Percentiles rank a stretch among this genome's conserved stretches.
These are phyloP conservation scores for Somion occarium DNA, from an alignment of 1,284 basidiomycete species.

Conservation along the genomic window DNA sequence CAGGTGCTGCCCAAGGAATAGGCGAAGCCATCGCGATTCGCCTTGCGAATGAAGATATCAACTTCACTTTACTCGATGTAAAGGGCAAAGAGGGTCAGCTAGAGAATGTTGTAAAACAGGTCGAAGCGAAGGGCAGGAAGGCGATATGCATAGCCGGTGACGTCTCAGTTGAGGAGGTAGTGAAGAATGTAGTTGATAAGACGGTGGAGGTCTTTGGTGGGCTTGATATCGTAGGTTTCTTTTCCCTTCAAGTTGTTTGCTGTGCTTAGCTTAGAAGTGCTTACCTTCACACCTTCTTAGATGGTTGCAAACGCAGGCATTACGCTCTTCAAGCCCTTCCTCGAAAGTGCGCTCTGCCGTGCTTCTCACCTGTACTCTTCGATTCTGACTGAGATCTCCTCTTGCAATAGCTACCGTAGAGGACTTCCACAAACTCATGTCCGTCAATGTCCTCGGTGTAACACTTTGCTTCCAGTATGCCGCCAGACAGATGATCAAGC, in stretches of 20 bases:
- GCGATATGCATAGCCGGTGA: conserved; percentile 28
- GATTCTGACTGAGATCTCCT: background rate
- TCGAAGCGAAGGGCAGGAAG: conserved; percentile 26
- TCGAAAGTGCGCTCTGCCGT: conserved; percentile 13
- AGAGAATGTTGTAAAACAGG: conserved; percentile 25
- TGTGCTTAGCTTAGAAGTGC: no score
- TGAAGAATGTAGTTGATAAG: conserved; percentile 29
- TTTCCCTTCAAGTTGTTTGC: background rate
- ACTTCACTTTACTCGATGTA: conserved; percentile 36
- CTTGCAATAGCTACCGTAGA: conserved; percentile 11
- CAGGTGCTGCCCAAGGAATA: conserved; percentile 36
- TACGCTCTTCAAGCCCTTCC: conserved; percentile 13
- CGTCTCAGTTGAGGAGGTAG: conserved; percentile 33
- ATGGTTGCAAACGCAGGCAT: conserved; percentile 29
- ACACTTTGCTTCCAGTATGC: conserved; percentile 26
- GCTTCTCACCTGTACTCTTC: background rate
- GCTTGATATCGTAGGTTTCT: conserved; percentile 8
- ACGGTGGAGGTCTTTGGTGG: conserved; percentile 14
- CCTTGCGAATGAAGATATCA: conserved; percentile 37
- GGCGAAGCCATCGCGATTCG: conserved; percentile 37
- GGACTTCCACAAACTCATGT: conserved; percentile 18
- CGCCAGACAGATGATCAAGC: conserved; percentile 23
- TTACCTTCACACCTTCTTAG: conserved; percentile 4
- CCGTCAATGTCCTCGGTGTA: conserved; percentile 23
- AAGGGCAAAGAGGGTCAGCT: conserved; percentile 24